Evolutionary conservation across 108 stramenopile genomes (phyloP).

Genomic region (Mediolabrus comicus): DNA sequence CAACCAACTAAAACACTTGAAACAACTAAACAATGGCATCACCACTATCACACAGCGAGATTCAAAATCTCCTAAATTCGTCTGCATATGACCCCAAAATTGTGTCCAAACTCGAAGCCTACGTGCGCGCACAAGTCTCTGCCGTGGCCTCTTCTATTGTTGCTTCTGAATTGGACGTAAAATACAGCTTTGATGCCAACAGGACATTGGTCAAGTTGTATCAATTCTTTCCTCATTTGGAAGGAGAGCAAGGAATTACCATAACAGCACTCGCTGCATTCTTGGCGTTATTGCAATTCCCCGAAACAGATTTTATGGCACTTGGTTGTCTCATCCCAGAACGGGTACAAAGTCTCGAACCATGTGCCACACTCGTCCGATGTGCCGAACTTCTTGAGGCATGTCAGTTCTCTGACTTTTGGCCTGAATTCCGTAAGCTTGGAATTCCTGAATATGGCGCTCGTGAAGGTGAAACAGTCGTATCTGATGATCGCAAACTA

Average conservation of each 20-base stretch:
- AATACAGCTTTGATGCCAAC: constrained; percentile 79
- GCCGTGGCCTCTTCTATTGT: constrained; percentile 52
- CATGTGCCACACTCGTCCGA: constrained; percentile 60
- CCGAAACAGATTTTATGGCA: constrained; percentile 70
- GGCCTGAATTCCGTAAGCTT: constrained; percentile 56
- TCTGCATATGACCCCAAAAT: constrained; percentile 58
- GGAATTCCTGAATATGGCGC: constrained; percentile 48
- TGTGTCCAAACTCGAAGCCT: constrained; percentile 62
- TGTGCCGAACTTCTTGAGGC: constrained; percentile 65
- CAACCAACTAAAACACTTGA: too few relatives aligned
- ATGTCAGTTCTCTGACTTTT: constrained; percentile 79
- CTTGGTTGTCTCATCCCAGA: constrained; percentile 74
- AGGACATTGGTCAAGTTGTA: constrained; percentile 77
- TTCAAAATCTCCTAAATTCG: constrained; percentile 38
- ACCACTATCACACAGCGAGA: constrained; percentile 29
- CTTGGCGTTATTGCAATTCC: constrained; percentile 68
- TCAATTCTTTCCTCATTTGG: constrained; percentile 68
- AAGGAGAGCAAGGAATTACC: constrained; percentile 24
- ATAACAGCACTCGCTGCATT: constrained; percentile 48
- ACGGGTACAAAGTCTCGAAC: constrained; percentile 54
- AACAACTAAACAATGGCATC: neutral
- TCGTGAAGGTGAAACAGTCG: constrained; percentile 43
- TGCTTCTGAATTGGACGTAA: constrained; percentile 31
- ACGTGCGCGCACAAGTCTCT: constrained; percentile 73
- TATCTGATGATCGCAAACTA: constrained; percentile 41